Percentiles rank a stretch among this genome's conserved stretches.
Evolutionary conservation across 1,284 basidiomycete genomes (phyloP).

Genomic region (Trichosporon sp.): DNA sequence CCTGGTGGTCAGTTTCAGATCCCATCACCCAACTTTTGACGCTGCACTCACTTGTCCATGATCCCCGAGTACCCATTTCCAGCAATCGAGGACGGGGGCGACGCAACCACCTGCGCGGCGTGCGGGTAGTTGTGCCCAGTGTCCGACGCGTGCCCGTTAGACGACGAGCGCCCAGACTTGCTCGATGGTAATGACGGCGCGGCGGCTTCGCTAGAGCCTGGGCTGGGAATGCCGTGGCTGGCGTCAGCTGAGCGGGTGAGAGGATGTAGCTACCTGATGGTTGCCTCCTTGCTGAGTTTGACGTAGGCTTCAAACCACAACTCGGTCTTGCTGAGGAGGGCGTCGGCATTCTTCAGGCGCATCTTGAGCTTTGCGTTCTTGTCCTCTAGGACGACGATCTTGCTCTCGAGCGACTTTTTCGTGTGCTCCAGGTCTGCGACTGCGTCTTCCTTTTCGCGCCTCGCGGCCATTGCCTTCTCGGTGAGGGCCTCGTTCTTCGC

Average conservation of each 20-base stretch:
- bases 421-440: background rate
- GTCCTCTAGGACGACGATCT: slow-evolving; percentile 2
- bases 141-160: slow-evolving; percentile 13
- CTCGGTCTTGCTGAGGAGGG: slow-evolving; percentile 12
- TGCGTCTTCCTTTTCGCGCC: background rate
- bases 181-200: slow-evolving; percentile 16
- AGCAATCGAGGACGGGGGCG: background rate
- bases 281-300: slow-evolving; percentile 15
- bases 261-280: background rate
- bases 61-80: background rate
- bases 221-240: slow-evolving; percentile 15
- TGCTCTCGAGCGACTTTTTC: slow-evolving; percentile 8
- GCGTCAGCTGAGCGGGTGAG: background rate
- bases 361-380: slow-evolving; percentile 18
- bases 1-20: background rate
- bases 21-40: no score
- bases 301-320: slow-evolving; percentile 13
- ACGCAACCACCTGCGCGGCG: background rate
- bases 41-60: background rate
- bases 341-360: slow-evolving; percentile 12
- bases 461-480: background rate
- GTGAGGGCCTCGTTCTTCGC: slow-evolving; percentile 2
- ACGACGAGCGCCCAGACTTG: slow-evolving; percentile 2
- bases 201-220: slow-evolving; percentile 11
- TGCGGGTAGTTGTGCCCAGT: slow-evolving; percentile 5